Evolutionary conservation across 2,329 filamentous ascomycete species (phyloP).

Genomic region (Paraconiothyrium brasiliense): DNA sequence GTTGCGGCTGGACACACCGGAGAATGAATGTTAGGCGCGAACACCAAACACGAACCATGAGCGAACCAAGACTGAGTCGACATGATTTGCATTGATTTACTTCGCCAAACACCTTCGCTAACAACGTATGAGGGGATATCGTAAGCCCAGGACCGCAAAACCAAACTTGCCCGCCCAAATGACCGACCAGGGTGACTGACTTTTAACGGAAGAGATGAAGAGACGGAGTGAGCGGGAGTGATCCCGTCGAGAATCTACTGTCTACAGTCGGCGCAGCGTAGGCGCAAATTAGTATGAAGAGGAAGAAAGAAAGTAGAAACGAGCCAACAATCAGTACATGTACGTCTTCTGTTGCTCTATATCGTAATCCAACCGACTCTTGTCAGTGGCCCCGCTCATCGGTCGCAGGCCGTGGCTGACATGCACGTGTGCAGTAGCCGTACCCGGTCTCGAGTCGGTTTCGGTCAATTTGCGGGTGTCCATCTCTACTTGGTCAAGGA

Average conservation of each 20-base stretch:
- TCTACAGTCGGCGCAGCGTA: constrained; percentile 27
- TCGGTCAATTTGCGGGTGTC: constrained; percentile 43
- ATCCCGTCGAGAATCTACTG: constrained; percentile 26
- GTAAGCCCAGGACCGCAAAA: constrained; percentile 17
- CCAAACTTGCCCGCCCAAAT: constrained; percentile 19
- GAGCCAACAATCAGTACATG: constrained; percentile 40
- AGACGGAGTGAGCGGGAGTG: constrained; percentile 26
- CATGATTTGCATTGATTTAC: constrained; percentile 22
- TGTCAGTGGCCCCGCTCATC: constrained; percentile 47
- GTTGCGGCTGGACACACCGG: not conserved
- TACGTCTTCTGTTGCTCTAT: constrained; percentile 49
- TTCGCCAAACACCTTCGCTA: constrained; percentile 21
- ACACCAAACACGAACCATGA: constrained; percentile 4
- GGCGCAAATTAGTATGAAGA: constrained; percentile 27
- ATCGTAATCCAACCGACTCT: constrained; percentile 45
- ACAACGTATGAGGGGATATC: constrained; percentile 20
- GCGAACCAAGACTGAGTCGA: constrained; percentile 21
- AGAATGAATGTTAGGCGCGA: not conserved
- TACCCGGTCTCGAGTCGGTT: constrained; percentile 35
- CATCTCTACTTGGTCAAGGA: constrained; percentile 46
- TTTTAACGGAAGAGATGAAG: constrained; percentile 20
- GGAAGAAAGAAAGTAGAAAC: constrained; percentile 24
- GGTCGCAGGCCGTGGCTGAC: constrained; percentile 35
- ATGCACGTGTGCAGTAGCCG: constrained; percentile 29
- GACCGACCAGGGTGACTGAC: constrained; percentile 24